A percentile compares a stretch with the other conserved stretches of the same genome.
These are phyloP conservation scores for Ophiocytium majus DNA, from an alignment of 352 stramenopile species.

Conservation along the genomic window DNA sequence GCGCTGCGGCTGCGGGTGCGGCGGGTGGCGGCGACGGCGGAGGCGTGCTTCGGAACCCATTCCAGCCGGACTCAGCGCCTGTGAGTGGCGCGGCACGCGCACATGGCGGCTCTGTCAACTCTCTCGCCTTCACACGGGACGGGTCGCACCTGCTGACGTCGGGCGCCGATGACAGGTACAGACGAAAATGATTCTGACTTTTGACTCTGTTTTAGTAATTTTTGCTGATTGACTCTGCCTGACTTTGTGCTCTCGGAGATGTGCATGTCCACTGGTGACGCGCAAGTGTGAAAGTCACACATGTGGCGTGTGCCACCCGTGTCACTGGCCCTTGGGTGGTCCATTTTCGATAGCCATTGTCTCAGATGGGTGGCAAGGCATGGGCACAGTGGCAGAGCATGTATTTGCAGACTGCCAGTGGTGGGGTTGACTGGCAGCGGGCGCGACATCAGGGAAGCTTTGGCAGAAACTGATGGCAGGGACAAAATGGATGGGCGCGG, in stretches of 20 bases:
- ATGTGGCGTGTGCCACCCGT: not conserved
- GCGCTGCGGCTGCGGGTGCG: not conserved
- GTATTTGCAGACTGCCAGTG: too few relatives aligned
- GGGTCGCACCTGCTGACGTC: constrained; percentile 35
- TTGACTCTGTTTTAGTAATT: not conserved
- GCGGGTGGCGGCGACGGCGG: too few relatives aligned
- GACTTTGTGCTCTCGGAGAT: not conserved
- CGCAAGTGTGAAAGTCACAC: not conserved
- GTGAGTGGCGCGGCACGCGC: constrained; percentile 18
- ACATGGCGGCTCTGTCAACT: constrained; percentile 41
- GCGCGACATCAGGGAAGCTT: too few relatives aligned
- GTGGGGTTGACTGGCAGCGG: too few relatives aligned
- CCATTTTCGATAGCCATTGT: too few relatives aligned
- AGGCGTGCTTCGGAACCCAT: not conserved
- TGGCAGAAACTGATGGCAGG: too few relatives aligned
- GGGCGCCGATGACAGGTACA: constrained; percentile 40
- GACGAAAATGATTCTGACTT: not conserved
- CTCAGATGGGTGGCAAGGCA: not conserved
- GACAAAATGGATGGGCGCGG: too few relatives aligned
- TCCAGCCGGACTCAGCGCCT: not conserved
- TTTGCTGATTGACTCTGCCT: not conserved
- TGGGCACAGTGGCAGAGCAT: too few relatives aligned
- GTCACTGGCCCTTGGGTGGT: not conserved
- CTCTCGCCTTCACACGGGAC: constrained; percentile 41
- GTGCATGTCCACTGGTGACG: not conserved